Evolutionary conservation across 1,284 basidiomycete genomes (phyloP), one percentile per base, ranked within the genome.

Genomic region (Irpex sp.): DNA sequence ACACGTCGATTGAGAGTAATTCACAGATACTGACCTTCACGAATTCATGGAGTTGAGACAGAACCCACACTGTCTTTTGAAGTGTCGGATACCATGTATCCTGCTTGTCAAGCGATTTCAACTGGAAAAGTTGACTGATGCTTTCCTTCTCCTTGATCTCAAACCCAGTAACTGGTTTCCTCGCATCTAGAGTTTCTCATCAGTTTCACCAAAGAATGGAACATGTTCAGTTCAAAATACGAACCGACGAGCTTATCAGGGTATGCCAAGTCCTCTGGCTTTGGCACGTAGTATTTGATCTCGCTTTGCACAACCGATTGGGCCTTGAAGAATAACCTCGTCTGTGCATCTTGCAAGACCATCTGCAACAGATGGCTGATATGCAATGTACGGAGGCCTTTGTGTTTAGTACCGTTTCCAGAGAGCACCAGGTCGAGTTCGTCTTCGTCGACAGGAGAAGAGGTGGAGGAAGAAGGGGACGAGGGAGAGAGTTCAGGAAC

Each of bases 291-390:
- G 71, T 92, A 88, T 68, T 90, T 79, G 50, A 97, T 93, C 58
- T 97, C 95, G 35, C 85, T 83, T 71, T 95, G 92, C 54, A 97
- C 87, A 57, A 97, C 83, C 0, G 93, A 85, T 75, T 97, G 95
- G 6, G 95, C 95, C 71, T 96, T 91, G 82, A 97, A 97, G 68
- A 97, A 94, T 58, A 97, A 76, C 59, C 94, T 79, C 5, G 95
- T 97, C 78, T 97, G 95, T 1, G 94, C 94, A 71, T 97, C 95
- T 74, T 97, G 94, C 21, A 97, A 76, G 1, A 97, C 90, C 85
- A 95, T 94, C 71, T 92, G 85, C 49, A 97, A 77, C 5, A 97
- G 78, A 59, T 90, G 85, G 63, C 88, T 83, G 59, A 88, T 86
- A 65, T 89, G 87, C 51, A 94, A 76, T 57, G 80, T 80, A 13